Conservation (phyloP, 495 filamentous ascomycete genomes). For the Xanthoparmelia taractica region DNA sequence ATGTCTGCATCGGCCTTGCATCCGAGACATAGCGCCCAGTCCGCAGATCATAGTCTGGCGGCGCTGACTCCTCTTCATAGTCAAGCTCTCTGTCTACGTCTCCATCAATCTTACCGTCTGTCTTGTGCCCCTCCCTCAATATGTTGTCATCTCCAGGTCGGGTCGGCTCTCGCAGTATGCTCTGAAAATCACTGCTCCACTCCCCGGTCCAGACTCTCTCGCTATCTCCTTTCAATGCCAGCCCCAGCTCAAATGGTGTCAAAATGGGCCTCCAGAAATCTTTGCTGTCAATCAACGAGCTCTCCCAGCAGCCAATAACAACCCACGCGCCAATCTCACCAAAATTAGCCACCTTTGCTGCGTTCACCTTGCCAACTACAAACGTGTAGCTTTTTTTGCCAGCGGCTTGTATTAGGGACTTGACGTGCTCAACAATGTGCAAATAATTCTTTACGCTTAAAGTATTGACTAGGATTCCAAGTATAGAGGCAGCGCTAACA, state of each 20-base stretch:
- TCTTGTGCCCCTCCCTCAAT: constrained; percentile 12
- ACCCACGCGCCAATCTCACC: constrained; percentile 93
- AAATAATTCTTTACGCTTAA: constrained; percentile 87
- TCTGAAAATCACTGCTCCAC: constrained; percentile 69
- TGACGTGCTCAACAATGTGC: constrained; percentile 63
- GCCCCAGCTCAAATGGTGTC: constrained; percentile 81
- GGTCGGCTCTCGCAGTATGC: constrained; percentile 36
- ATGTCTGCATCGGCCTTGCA: constrained; percentile 65
- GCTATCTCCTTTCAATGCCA: constrained; percentile 62
- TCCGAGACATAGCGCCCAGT: constrained; percentile 80
- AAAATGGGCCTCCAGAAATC: constrained; percentile 81
- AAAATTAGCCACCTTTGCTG: constrained; percentile 94
- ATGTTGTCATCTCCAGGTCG: constrained; percentile 12
- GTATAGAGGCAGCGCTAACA: constrained; percentile 71
- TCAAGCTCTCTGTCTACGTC: constrained; percentile 36
- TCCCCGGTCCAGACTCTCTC: constrained; percentile 67
- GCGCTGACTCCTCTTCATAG: constrained; percentile 58
- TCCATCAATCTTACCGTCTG: constrained; percentile 22
- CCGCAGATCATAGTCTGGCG: constrained; percentile 86
- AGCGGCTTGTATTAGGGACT: constrained; percentile 57
- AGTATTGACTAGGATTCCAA: constrained; percentile 93
- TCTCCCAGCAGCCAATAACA: constrained; percentile 97
- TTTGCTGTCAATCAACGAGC: constrained; percentile 74
- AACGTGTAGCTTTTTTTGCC: constrained; percentile 94
- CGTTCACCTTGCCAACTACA: constrained; percentile 93